Conservation (phyloP, 2,329 filamentous ascomycete species). For the Biscogniauxia sp. region DNA sequence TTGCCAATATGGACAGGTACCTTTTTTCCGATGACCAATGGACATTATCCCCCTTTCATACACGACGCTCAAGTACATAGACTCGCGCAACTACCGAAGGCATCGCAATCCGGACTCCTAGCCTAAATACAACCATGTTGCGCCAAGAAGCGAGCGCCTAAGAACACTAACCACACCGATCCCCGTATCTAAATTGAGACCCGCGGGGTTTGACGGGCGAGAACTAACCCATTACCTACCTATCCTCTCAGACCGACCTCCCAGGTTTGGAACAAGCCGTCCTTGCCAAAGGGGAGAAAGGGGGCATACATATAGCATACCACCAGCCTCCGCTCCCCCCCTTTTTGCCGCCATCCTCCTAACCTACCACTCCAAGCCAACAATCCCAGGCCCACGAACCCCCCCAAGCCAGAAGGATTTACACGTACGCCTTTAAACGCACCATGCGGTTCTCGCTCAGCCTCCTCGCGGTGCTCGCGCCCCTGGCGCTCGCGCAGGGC, state of each 20-base stretch:
- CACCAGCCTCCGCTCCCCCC: too few species aligned
- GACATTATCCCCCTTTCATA: not conserved
- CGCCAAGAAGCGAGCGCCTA: not conserved
- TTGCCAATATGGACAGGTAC: not conserved
- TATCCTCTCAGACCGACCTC: too few species aligned
- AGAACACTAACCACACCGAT: not conserved
- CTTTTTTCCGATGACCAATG: not conserved
- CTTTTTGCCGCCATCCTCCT: too few species aligned
- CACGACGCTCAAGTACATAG: not conserved
- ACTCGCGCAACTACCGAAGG: not conserved
- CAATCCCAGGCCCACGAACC: too few species aligned
- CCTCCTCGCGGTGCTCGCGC: slow-evolving; percentile 1
- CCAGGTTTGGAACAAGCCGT: too few species aligned
- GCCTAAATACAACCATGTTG: not conserved
- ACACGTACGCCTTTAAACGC: too few species aligned
- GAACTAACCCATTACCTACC: not conserved
- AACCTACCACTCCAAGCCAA: too few species aligned
- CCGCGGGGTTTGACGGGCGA: not conserved
- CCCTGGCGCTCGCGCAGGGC: slow-evolving; percentile 8
- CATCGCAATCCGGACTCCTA: not conserved
- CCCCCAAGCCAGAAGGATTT: too few species aligned
- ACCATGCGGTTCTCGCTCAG: slow-evolving; percentile 1
- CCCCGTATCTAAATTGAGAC: not conserved
- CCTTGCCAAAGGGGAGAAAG: too few species aligned
- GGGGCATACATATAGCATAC: too few species aligned